Conservation (phyloP, 2,329 filamentous ascomycete species). For the Dactylellina haptotyla region DNA sequence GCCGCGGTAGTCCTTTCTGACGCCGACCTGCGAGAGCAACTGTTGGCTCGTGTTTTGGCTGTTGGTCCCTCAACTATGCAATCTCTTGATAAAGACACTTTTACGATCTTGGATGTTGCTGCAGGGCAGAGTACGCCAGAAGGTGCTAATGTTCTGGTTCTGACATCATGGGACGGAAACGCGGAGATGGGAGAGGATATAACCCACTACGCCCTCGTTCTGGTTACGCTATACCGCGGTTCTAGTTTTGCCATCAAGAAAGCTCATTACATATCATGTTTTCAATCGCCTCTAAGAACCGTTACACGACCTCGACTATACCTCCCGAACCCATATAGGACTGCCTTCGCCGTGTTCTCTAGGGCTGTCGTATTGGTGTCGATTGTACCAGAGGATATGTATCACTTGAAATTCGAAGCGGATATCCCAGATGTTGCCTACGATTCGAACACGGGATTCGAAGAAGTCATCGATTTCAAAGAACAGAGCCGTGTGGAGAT, state of each 20-base stretch:
- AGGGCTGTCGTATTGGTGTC: conserved; percentile 81
- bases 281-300: conserved; percentile 21
- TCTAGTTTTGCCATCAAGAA: conserved; percentile 55
- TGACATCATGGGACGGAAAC: conserved; percentile 42
- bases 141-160: conserved; percentile 43
- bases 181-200: conserved; percentile 65
- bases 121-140: conserved; percentile 65
- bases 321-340: conserved; percentile 79
- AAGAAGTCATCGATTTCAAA: conserved; percentile 86
- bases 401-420: conserved; percentile 21
- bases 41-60: conserved; percentile 64
- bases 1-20: conserved; percentile 79
- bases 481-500: conserved; percentile 72
- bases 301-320: conserved; percentile 72
- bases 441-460: conserved; percentile 71
- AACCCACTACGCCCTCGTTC: conserved; percentile 74
- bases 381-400: conserved; percentile 68
- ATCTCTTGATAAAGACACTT: conserved; percentile 62
- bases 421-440: conserved; percentile 40
- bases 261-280: conserved; percentile 48
- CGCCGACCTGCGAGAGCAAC: conserved; percentile 73
- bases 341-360: conserved; percentile 83
- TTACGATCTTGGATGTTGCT: conserved; percentile 82
- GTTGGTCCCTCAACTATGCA: conserved; percentile 27
- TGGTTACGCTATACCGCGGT: conserved; percentile 61